Conservation (phyloP, 2,329 filamentous ascomycete genomes). For the Colletotrichum theobromicola region DNA sequence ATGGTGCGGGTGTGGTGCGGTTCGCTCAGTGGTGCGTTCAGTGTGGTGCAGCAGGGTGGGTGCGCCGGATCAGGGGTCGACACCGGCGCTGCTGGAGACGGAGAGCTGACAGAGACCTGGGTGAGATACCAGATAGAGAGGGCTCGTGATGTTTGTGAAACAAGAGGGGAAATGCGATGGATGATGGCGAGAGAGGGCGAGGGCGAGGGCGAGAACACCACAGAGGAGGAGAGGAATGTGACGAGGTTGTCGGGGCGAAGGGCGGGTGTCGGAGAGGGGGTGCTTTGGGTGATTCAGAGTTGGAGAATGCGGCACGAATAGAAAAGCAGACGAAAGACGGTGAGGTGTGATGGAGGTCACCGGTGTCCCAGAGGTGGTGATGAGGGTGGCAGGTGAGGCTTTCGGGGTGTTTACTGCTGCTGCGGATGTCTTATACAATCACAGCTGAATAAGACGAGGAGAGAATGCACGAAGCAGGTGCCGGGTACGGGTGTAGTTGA, state of each 20-base stretch:
- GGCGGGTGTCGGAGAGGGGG: not conserved
- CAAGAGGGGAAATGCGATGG: not conserved
- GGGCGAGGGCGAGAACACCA: not conserved
- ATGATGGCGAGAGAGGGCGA: not conserved
- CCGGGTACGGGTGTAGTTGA: not conserved
- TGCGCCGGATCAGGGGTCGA: conserved; percentile 1
- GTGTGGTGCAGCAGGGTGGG: not conserved
- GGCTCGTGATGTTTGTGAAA: conserved; percentile 21
- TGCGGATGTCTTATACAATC: conserved; percentile 3
- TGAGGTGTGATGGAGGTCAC: not conserved
- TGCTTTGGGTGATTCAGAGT: not conserved
- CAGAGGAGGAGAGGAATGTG: not conserved
- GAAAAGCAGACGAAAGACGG: not conserved
- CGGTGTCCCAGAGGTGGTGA: not conserved
- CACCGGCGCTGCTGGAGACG: not conserved
- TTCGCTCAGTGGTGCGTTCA: not conserved
- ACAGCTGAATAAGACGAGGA: not conserved
- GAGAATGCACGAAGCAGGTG: not conserved
- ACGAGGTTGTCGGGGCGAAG: not conserved
- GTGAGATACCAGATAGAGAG: not conserved
- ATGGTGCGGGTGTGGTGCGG: conserved; percentile 8
- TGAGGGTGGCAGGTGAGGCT: conserved; percentile 1
- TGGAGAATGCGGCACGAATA: not conserved
- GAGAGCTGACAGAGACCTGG: not conserved
- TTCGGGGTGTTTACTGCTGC: not conserved